Evolutionary conservation across 2,329 filamentous ascomycete species (phyloP).

Genomic region (Rutstroemia sp.): DNA sequence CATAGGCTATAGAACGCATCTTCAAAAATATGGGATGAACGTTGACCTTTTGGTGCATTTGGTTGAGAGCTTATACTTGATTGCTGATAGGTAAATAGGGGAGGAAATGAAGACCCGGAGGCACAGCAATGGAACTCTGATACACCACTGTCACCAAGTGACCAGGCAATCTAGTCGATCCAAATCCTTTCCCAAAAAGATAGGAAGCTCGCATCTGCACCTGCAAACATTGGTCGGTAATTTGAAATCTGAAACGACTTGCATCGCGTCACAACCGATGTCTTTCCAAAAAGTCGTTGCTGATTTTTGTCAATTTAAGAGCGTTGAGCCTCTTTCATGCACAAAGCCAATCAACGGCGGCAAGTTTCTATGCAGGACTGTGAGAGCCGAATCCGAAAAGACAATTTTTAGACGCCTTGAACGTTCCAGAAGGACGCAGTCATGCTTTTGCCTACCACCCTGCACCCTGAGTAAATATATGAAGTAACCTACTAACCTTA

Average conservation of each 20-base stretch:
- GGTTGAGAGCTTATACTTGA: too few relatives aligned
- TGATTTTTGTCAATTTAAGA: too few relatives aligned
- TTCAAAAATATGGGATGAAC: background rate
- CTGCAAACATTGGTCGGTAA: background rate
- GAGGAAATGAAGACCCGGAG: background rate
- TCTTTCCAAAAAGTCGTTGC: too few relatives aligned
- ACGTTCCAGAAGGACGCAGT: slow-evolving; percentile 7
- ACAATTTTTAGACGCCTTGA: slow-evolving; percentile 2
- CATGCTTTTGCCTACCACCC: background rate
- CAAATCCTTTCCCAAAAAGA: background rate
- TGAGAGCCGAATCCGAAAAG: background rate
- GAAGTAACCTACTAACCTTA: too few relatives aligned
- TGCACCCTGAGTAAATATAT: too few relatives aligned
- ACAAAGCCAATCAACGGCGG: background rate
- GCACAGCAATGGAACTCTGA: background rate
- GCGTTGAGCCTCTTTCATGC: background rate
- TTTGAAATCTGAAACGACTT: background rate
- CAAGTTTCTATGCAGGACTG: background rate
- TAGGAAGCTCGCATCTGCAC: background rate
- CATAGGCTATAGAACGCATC: background rate
- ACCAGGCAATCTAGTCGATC: too few relatives aligned
- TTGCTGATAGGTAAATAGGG: background rate
- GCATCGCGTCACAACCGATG: background rate
- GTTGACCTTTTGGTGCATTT: too few relatives aligned
- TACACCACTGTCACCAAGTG: background rate